Evolutionary conservation across 108 stramenopile genomes (phyloP).

Genomic region (Nitzschia sp.): DNA sequence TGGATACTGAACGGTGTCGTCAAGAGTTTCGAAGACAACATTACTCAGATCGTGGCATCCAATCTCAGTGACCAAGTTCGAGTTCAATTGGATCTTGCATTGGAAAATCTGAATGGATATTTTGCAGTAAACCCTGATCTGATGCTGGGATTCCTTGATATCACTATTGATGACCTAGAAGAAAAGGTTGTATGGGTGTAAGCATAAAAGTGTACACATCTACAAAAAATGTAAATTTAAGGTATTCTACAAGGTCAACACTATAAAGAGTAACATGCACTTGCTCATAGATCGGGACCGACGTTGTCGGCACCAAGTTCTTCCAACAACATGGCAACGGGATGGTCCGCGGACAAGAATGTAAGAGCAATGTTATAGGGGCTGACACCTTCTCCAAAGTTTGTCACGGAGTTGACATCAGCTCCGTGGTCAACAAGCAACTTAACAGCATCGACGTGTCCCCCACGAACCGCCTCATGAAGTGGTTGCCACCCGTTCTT

Average conservation of each 20-base stretch:
- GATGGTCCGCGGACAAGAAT: conserved; percentile 26
- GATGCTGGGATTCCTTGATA: conserved; percentile 66
- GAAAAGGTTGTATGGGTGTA: conserved; percentile 60
- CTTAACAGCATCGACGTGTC: conserved; percentile 53
- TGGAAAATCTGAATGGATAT: conserved; percentile 73
- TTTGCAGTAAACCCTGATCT: conserved; percentile 71
- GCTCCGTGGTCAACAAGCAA: conserved; percentile 58
- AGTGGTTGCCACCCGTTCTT: conserved; percentile 59
- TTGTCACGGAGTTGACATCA: conserved; percentile 49
- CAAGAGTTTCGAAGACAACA: conserved; percentile 64
- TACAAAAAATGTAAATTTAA: not conserved
- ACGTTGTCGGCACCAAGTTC: conserved; percentile 47
- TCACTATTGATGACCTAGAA: conserved; percentile 75
- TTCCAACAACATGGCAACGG: conserved; percentile 35
- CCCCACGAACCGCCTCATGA: conserved; percentile 61
- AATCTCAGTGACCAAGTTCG: conserved; percentile 75
- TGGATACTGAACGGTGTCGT: conserved; percentile 80
- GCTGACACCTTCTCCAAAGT: conserved; percentile 32
- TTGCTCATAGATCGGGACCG: conserved; percentile 44
- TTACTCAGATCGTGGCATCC: conserved; percentile 61
- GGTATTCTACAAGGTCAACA: not conserved
- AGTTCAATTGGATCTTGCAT: conserved; percentile 49
- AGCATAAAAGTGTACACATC: not conserved
- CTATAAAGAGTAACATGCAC: not conserved
- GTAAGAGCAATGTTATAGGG: conserved; percentile 39